phyloP scores from a whole-genome alignment of 805 yeast genomes.

The Monosporozyma yasuniensis region DNA sequence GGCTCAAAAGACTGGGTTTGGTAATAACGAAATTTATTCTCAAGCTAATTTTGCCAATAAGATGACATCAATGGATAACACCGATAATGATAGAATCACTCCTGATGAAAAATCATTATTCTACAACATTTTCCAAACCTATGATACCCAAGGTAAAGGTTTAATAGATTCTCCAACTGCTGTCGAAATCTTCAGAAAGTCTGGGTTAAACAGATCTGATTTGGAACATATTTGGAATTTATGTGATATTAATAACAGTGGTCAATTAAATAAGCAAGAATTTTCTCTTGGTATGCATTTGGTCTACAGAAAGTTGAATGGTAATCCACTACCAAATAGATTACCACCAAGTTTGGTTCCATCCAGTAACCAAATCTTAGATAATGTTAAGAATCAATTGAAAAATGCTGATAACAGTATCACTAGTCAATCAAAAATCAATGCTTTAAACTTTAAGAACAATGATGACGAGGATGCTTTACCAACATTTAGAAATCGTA shows the following conservation, averaged over 20 bases:
- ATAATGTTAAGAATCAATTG: conserved; percentile 54
- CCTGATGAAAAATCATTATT: conserved; percentile 81
- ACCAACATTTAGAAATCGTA: conserved; percentile 55
- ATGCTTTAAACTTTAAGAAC: conserved; percentile 54
- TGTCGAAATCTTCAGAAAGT: conserved; percentile 77
- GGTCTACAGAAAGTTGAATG: conserved; percentile 83
- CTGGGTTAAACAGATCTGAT: conserved; percentile 79
- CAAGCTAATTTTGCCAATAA: conserved; percentile 30
- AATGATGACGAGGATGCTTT: conserved; percentile 66
- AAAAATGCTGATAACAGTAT: conserved; percentile 12
- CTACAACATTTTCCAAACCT: conserved; percentile 78
- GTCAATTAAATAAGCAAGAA: conserved; percentile 78
- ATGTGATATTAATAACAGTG: conserved; percentile 73
- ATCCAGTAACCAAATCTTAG: conserved; percentile 67
- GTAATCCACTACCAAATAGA: conserved; percentile 70
- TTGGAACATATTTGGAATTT: conserved; percentile 87
- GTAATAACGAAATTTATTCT: conserved; percentile 33
- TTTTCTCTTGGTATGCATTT: conserved; percentile 97
- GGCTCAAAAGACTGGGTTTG: conserved; percentile 40
- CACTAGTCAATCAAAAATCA: conserved; percentile 14
- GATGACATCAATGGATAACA: conserved; percentile 22
- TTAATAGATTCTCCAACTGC: conserved; percentile 73
- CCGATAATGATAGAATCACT: conserved; percentile 57
- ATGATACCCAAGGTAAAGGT: conserved; percentile 67
- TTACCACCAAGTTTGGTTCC: conserved; percentile 88